These are phyloP conservation scores for Crithidia fasciculata DNA, from an alignment of 208 protist genomes.

Conservation along the genomic window DNA sequence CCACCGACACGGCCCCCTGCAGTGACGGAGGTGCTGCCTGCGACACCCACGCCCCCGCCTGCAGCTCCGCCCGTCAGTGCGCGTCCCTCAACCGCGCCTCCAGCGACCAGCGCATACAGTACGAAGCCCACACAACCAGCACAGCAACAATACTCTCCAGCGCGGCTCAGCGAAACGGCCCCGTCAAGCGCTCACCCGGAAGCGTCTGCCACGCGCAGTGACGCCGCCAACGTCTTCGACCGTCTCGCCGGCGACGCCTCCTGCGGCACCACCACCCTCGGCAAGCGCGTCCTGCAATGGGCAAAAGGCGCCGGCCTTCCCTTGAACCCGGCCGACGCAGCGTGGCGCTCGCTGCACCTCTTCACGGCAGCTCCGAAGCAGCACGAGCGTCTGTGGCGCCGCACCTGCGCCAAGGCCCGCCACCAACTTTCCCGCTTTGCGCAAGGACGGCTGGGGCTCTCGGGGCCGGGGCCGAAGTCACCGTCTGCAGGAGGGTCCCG, in stretches of 20 bases:
- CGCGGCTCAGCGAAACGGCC: not conserved
- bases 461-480: not conserved
- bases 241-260: conserved; percentile 11
- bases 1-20: not conserved
- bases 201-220: not conserved
- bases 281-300: conserved; percentile 34
- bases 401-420: conserved; percentile 17
- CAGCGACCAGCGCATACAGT: too few species aligned
- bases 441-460: not conserved
- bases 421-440: conserved; percentile 11
- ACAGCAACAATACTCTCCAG: not conserved
- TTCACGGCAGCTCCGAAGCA: conserved; percentile 7
- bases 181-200: not conserved
- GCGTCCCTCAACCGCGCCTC: too few species aligned
- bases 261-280: conserved; percentile 20
- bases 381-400: conserved; percentile 29
- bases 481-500: not conserved
- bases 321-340: conserved; percentile 5
- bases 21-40: not conserved
- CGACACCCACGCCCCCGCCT: too few species aligned
- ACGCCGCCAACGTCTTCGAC: conserved; percentile 6
- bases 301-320: conserved; percentile 27
- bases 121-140: not conserved
- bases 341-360: conserved; percentile 1
- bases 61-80: too few species aligned